phyloP scores from a whole-genome alignment of 805 yeast species.

The Barnettozyma californica region DNA sequence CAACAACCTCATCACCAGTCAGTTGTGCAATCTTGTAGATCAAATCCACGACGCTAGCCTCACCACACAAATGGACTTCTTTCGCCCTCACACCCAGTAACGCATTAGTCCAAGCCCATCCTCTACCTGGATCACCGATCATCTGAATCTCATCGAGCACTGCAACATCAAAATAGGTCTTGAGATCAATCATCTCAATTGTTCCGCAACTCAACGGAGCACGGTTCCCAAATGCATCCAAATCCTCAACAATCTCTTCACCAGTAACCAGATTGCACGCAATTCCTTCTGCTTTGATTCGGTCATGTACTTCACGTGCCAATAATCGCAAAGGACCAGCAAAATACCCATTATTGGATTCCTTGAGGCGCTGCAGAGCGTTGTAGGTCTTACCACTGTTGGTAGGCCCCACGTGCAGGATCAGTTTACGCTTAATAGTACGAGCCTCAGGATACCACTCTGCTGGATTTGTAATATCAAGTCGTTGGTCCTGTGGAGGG shows the following conservation, averaged over 20 bases:
- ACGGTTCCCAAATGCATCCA: constrained; percentile 63
- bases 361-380: constrained; percentile 65
- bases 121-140: constrained; percentile 76
- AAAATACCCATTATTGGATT: constrained; percentile 71
- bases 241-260: constrained; percentile 78
- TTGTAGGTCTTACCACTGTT: constrained; percentile 91
- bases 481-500: constrained; percentile 20
- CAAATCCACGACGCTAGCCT: constrained; percentile 72
- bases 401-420: constrained; percentile 97
- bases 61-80: constrained; percentile 92
- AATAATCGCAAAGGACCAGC: constrained; percentile 92
- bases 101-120: constrained; percentile 94
- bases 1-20: constrained; percentile 78
- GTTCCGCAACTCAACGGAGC: constrained; percentile 84
- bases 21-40: constrained; percentile 50
- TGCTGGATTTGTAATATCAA: constrained; percentile 53
- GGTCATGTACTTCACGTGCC: constrained; percentile 87
- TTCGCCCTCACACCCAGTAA: constrained; percentile 80
- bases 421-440: constrained; percentile 65
- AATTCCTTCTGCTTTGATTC: constrained; percentile 60
- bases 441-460: constrained; percentile 88
- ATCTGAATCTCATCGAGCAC: constrained; percentile 95
- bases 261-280: constrained; percentile 89
- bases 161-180: constrained; percentile 70
- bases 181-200: constrained; percentile 83